Evolutionary conservation across 371 early-diverging fungal genomes (phyloP), one percentile per base, ranked within the genome.

Genomic region (Mucor plumbeus): DNA sequence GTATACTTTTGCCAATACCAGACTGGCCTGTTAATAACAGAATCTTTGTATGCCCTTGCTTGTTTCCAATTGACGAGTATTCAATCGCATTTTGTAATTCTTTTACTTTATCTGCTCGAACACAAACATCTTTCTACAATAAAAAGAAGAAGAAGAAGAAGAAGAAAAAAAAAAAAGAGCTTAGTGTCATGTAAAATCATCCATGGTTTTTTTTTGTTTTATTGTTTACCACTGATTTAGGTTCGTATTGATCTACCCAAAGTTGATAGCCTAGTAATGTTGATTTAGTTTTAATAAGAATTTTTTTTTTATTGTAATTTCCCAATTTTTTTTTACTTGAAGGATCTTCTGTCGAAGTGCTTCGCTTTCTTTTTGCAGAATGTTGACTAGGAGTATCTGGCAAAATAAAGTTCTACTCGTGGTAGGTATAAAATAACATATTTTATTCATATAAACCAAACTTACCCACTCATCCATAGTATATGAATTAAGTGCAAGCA

Each of bases 1-100:
- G 53, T 10, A 80, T 76, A 43, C 83, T 83, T 61, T 83, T 83
- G 1, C 81, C 80, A 15, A 64, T 60, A 7, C 83, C 83, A 19
- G 80, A 62, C 8, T 72, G 77, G 1, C 83, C 83, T 8, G 74
- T 63, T 9, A 83, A 31, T 3, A 77, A 33, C 9, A 83, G 62
- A 7, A 76, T 15, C 72, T 80, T 64, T 31, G 40, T 63, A 19
- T 5, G 41, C 7, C 36, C 54, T 11, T 40, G 38, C 4, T 33
- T 31, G 21, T 54, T 47, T 6, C 61, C 47, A 13, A 69, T 43
- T 2, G 64, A 48, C 5, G 76, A 73, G 4, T 41, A 34, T 26
- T 64, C 17, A 13, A 79, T 66, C 10, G 67, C 63, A 15, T 31
- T 47, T 26, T 54, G 64, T 10, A 75, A 56, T 5, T 61, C 66